Percentiles rank a stretch among this genome's conserved stretches.
These are phyloP conservation scores for Annulohypoxylon truncatum DNA, from an alignment of 2,329 filamentous ascomycete genomes.

Conservation along the genomic window DNA sequence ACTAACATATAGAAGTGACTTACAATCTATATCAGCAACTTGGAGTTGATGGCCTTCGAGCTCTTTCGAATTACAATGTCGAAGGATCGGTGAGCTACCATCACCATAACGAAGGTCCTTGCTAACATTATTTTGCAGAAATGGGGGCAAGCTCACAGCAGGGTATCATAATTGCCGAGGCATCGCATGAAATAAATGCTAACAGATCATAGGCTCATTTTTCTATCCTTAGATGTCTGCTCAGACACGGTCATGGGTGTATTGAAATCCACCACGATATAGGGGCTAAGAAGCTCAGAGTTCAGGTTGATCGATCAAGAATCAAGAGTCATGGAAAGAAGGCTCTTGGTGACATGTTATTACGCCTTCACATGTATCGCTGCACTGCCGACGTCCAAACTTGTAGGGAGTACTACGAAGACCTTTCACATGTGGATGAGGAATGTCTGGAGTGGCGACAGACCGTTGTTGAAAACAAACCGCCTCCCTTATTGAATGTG, in stretches of 20 bases:
- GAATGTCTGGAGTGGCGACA: slow-evolving; percentile 58
- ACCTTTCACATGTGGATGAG: slow-evolving; percentile 65
- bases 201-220: slow-evolving; percentile 64
- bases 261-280: slow-evolving; percentile 58
- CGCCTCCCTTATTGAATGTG: slow-evolving; percentile 70
- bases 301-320: slow-evolving; percentile 67
- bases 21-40: slow-evolving; percentile 57
- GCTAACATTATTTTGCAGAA: slow-evolving; percentile 45
- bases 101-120: not conserved
- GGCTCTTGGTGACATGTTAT: slow-evolving; percentile 68
- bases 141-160: slow-evolving; percentile 59
- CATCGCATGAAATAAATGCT: not conserved
- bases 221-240: slow-evolving; percentile 70
- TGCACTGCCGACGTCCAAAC: slow-evolving; percentile 67
- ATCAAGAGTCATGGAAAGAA: slow-evolving; percentile 65
- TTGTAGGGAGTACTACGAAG: slow-evolving; percentile 67
- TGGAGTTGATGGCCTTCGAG: slow-evolving; percentile 56
- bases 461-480: slow-evolving; percentile 66
- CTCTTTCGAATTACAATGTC: slow-evolving; percentile 54
- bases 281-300: slow-evolving; percentile 59
- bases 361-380: slow-evolving; percentile 71
- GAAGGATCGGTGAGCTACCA: slow-evolving; percentile 47
- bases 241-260: slow-evolving; percentile 64
- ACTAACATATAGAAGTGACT: slow-evolving; percentile 47
- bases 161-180: slow-evolving; percentile 43